phyloP scores from a whole-genome alignment of 805 yeast species.

The Helenozyma baotianmanensis region DNA sequence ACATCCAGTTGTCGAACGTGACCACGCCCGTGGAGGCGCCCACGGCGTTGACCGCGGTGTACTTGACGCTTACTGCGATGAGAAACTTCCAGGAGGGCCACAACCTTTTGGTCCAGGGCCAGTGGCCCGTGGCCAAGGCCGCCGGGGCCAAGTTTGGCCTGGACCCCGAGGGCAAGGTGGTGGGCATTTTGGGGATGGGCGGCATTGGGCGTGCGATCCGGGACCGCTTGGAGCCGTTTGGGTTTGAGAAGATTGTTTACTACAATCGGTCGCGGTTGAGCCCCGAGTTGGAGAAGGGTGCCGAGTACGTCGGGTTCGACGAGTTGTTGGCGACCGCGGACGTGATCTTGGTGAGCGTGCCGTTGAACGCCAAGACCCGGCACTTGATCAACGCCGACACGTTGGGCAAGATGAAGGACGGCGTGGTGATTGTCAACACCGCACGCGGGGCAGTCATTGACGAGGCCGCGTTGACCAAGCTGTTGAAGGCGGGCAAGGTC shows the following conservation, averaged over 20 bases:
- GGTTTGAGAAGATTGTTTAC: conserved; percentile 65
- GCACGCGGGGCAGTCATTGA: conserved; percentile 85
- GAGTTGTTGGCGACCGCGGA: conserved; percentile 62
- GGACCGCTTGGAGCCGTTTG: conserved; percentile 69
- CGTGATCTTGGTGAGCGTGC: conserved; percentile 69
- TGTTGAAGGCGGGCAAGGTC: conserved; percentile 59
- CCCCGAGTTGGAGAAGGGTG: conserved; percentile 61
- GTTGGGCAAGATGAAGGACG: conserved; percentile 68
- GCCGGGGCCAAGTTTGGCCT: conserved; percentile 60
- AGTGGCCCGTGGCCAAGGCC: conserved; percentile 50
- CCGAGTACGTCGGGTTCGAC: conserved; percentile 69
- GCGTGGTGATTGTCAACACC: conserved; percentile 74
- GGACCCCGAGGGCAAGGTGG: conserved; percentile 70
- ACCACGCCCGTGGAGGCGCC: conserved; percentile 65
- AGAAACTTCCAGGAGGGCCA: conserved; percentile 65
- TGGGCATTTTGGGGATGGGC: conserved; percentile 85
- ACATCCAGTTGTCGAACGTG: conserved; percentile 63
- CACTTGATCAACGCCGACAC: conserved; percentile 63
- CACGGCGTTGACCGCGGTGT: conserved; percentile 70
- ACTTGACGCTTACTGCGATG: conserved; percentile 55
- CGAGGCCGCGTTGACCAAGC: conserved; percentile 53
- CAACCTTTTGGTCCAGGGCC: conserved; percentile 46
- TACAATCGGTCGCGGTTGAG: conserved; percentile 61
- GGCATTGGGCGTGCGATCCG: conserved; percentile 84
- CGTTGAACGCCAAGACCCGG: conserved; percentile 66